phyloP scores from a whole-genome alignment of 805 yeast species.

The Candida glaebosa region DNA sequence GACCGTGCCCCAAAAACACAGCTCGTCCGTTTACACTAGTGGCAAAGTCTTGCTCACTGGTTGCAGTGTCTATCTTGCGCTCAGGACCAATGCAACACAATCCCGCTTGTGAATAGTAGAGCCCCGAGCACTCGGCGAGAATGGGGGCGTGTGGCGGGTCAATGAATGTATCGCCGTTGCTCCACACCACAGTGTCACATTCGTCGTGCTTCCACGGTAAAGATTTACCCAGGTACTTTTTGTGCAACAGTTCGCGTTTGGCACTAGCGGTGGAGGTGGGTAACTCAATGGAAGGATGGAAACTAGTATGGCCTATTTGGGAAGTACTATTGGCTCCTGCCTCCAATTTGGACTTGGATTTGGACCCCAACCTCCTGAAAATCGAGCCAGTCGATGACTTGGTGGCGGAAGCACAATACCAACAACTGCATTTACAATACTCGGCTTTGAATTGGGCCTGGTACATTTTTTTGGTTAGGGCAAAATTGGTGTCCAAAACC shows the following conservation, averaged over 20 bases:
- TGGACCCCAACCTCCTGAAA: slow-evolving; percentile 4
- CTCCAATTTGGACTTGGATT: slow-evolving; percentile 1
- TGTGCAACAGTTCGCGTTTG: slow-evolving; percentile 2
- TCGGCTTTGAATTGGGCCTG: slow-evolving; percentile 11
- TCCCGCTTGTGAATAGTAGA: neutral
- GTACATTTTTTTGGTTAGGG: slow-evolving; percentile 16
- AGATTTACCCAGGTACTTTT: slow-evolving; percentile 5
- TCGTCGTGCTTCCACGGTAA: slow-evolving; percentile 5
- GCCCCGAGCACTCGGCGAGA: neutral
- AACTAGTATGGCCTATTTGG: slow-evolving; percentile 9
- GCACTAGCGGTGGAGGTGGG: slow-evolving; percentile 7
- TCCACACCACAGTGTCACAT: neutral
- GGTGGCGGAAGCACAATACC: slow-evolving; percentile 11
- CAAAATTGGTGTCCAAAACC: slow-evolving; percentile 14
- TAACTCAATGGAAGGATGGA: slow-evolving; percentile 11
- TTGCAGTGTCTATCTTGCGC: neutral
- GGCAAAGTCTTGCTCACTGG: neutral
- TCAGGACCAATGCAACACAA: neutral
- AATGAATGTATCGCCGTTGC: neutral
- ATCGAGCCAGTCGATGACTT: slow-evolving; percentile 6
- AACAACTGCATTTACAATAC: slow-evolving; percentile 20
- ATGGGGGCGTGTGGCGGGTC: neutral
- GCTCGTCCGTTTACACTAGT: neutral
- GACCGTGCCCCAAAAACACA: neutral
- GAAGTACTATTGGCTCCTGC: slow-evolving; percentile 7